phyloP scores from a whole-genome alignment of 2,329 filamentous ascomycete genomes.

The Xylaria sp. region DNA sequence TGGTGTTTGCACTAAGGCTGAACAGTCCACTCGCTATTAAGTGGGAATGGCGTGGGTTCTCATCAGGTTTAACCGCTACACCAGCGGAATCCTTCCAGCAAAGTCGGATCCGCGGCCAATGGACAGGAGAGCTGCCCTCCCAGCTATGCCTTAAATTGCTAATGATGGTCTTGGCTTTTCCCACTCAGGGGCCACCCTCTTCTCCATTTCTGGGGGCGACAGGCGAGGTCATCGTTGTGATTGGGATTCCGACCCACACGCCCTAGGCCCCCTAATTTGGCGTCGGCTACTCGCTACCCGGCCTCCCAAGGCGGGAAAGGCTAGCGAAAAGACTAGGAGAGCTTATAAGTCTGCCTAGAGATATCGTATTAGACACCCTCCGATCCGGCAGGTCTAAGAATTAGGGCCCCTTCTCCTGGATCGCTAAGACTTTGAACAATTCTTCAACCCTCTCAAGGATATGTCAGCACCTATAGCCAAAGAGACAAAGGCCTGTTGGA shows the following conservation, averaged over 20 bases:
- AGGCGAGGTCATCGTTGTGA: neutral
- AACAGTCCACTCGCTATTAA: neutral
- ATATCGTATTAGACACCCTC: no score
- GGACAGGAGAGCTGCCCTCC: neutral
- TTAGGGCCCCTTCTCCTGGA: neutral
- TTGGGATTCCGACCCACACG: neutral
- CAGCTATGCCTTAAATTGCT: conserved; percentile 7
- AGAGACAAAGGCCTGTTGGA: neutral
- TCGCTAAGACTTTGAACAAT: neutral
- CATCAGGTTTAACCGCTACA: conserved; percentile 3
- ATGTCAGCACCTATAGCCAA: neutral
- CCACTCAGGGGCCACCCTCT: neutral
- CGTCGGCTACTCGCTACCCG: no score
- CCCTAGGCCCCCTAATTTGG: neutral
- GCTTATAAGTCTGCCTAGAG: no score
- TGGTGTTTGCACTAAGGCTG: neutral
- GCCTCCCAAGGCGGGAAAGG: no score
- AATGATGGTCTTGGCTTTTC: conserved; percentile 4
- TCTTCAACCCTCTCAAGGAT: neutral
- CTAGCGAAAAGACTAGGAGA: no score
- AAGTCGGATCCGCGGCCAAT: conserved; percentile 5
- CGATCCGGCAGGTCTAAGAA: neutral
- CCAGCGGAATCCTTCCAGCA: conserved; percentile 1
- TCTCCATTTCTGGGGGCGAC: neutral
- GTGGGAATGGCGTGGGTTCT: neutral